Conservation (phyloP, 2,329 filamentous ascomycete species). For the Ramularia collo-cygni region DNA sequence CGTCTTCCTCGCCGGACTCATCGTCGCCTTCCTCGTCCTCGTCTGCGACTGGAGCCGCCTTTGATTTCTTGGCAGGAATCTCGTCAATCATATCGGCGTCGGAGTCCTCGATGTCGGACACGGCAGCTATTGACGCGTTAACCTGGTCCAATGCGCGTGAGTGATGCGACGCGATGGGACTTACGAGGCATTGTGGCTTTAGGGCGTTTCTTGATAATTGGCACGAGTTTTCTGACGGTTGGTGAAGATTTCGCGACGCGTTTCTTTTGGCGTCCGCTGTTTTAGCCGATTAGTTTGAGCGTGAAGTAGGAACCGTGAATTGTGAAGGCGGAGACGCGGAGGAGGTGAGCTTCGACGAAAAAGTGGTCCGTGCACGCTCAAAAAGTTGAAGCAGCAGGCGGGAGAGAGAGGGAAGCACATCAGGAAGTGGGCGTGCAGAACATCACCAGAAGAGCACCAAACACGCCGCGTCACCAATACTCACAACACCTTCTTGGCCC, state of each 20-base stretch:
- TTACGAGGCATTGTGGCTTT: conserved; percentile 24
- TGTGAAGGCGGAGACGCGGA: too few species aligned
- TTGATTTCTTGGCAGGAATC: conserved; percentile 23
- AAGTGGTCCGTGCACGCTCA: neutral
- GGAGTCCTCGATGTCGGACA: conserved; percentile 33
- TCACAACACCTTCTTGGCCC: too few species aligned
- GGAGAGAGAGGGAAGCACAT: neutral
- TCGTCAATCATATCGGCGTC: conserved; percentile 26
- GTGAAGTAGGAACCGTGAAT: too few species aligned
- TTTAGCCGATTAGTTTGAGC: too few species aligned
- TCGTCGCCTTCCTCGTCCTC: conserved; percentile 30
- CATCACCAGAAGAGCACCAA: neutral
- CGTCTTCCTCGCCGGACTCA: conserved; percentile 35
- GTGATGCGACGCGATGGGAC: conserved; percentile 5
- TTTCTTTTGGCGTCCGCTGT: too few species aligned
- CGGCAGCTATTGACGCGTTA: conserved; percentile 27
- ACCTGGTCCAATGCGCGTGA: neutral
- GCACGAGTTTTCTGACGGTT: neutral
- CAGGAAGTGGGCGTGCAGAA: neutral
- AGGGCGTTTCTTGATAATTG: too few species aligned
- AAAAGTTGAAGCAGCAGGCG: neutral
- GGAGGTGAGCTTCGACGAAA: neutral
- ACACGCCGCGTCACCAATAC: neutral
- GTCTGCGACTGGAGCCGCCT: conserved; percentile 24
- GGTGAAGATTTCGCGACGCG: too few species aligned